phyloP scores from a whole-genome alignment of 139 green algal genomes.

The Ulvella scutata region DNA sequence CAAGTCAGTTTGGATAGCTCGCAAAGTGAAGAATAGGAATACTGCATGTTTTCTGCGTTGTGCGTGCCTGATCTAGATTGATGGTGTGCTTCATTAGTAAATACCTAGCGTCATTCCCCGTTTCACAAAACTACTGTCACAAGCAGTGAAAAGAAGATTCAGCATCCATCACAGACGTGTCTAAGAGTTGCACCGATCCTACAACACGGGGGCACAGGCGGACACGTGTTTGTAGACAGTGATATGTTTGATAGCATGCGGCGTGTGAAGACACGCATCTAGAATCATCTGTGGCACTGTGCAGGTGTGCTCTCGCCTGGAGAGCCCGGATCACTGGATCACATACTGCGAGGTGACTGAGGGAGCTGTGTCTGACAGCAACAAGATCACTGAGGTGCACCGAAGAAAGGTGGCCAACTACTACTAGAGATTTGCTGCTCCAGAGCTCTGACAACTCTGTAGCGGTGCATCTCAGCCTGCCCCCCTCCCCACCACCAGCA shows the following conservation, averaged over 20 bases:
- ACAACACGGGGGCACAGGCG: neutral
- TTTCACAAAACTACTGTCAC: neutral
- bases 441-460: too few relatives aligned
- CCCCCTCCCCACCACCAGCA: too few relatives aligned
- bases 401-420: constrained; percentile 79
- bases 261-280: neutral
- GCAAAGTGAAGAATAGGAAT: too few relatives aligned
- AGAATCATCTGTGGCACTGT: neutral
- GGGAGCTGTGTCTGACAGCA: constrained; percentile 53
- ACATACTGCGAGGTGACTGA: constrained; percentile 58
- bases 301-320: constrained; percentile 69
- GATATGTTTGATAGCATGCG: too few relatives aligned
- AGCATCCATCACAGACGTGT: neutral
- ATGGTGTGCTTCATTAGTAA: too few relatives aligned
- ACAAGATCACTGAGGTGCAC: constrained; percentile 77
- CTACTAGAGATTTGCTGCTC: constrained; percentile 38
- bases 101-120: too few relatives aligned
- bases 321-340: constrained; percentile 94
- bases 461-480: too few relatives aligned
- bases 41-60: too few relatives aligned
- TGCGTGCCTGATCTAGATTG: too few relatives aligned
- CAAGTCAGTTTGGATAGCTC: too few relatives aligned
- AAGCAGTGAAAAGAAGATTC: neutral
- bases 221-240: too few relatives aligned
- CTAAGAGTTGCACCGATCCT: neutral